Base-by-base conservation (phyloP, 139 green algal genomes). In the Zygnema cylindricum region DNA sequence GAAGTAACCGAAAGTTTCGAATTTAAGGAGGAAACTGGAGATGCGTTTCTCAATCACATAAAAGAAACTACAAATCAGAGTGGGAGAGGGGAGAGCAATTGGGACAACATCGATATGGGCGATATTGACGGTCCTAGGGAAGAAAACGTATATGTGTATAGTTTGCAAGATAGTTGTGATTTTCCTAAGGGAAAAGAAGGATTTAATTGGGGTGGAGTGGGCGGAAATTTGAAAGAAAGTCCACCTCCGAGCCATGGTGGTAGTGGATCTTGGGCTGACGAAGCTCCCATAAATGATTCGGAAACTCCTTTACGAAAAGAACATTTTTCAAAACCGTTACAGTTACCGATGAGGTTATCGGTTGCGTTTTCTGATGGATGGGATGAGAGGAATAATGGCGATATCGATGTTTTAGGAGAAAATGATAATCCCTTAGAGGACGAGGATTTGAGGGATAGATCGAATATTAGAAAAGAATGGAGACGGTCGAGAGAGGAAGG, bases 231-330 rank as follows among this genome's bases (percentile, higher is more conserved):
- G 7, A 63, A 63, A 63, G 49, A 63, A 25, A 63, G 49, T 16
- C 71, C 71, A 43, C 71, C 71, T 25, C 7, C 71, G 16, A 79
- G 71, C 71, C 71, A 79, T 79, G 71, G 71, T 54, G 71, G 71
- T 11, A 79, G 71, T 43, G 71, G 71, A 25, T 79, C 71, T 41
- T 79, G 71, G 71, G 71, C 16, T 41, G 71, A 79, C 7, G 71
- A 41, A 16, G 71, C 71, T 16, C 7, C 49, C 7, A 16, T 25
- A 63, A 25, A 25, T 7, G 49, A 16, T 16, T 25, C 16, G 49
- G 49, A 63, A 63, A 63, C 7, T 63, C 49, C 49, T 25, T 16
- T 16, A 7, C 49, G 49, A 25, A 25, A 63, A 25, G 49, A 16
- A 16, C 7, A 63, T 63, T 63, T 63, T 16, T 25, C 7, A 63